A percentile compares a stretch with the other conserved stretches of the same genome.
Conservation (phyloP, 78 protist species). For the Paulinella micropora region DNA sequence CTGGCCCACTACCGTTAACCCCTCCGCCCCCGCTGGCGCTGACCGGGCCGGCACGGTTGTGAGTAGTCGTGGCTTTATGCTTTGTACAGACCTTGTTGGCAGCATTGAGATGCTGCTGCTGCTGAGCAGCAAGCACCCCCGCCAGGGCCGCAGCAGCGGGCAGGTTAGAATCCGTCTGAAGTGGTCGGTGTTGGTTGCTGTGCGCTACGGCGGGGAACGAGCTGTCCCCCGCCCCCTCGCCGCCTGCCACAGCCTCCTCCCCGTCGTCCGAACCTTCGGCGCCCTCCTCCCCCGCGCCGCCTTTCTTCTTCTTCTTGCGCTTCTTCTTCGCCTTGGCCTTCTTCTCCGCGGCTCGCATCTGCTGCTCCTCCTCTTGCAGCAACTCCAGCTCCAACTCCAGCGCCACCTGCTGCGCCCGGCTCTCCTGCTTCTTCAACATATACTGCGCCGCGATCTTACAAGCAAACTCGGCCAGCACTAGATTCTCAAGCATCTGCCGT, state of each 20-base stretch:
- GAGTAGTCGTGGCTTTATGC: too few relatives aligned
- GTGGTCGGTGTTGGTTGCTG: too few relatives aligned
- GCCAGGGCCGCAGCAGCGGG: too few relatives aligned
- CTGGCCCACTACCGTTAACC: neutral
- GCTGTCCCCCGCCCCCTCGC: too few relatives aligned
- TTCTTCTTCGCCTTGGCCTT: neutral
- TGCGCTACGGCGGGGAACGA: too few relatives aligned
- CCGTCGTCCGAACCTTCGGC: neutral
- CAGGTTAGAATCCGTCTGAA: too few relatives aligned
- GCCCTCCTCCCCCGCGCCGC: neutral
- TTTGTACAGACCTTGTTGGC: too few relatives aligned
- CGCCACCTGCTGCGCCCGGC: slow-evolving; percentile 4
- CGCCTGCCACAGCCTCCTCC: neutral
- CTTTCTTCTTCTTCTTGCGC: neutral
- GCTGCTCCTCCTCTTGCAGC: neutral
- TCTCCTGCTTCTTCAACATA: neutral
- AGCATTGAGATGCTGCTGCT: too few relatives aligned
- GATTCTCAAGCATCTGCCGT: neutral
- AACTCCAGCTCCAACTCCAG: slow-evolving; percentile 10
- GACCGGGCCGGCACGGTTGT: too few relatives aligned
- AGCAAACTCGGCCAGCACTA: neutral
- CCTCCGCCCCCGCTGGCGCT: neutral
- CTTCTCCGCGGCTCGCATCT: neutral
- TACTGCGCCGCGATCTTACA: neutral
- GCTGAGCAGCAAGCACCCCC: too few relatives aligned